Conservation (phyloP, 768 basidiomycete genomes). For the Mycena chlorophos region DNA sequence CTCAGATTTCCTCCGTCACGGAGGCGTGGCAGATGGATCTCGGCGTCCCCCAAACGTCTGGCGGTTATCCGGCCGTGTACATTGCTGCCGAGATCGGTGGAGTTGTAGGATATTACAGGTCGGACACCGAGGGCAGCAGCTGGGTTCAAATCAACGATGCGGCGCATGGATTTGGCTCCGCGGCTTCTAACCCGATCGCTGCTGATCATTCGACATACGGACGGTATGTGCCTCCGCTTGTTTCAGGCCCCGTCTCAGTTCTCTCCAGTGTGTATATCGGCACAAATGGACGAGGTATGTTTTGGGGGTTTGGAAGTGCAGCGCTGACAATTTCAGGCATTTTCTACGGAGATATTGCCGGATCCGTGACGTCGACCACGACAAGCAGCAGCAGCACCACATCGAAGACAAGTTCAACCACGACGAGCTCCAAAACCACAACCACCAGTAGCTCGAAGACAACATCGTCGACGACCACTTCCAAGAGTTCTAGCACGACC, state of each 20-base stretch:
- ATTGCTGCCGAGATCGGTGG: slow-evolving; percentile 53
- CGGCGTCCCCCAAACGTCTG: slow-evolving; percentile 49
- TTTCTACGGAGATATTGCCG: slow-evolving; percentile 47
- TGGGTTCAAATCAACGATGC: slow-evolving; percentile 64
- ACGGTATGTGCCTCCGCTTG: slow-evolving; percentile 37
- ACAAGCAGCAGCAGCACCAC: background rate
- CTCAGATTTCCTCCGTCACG: slow-evolving; percentile 45
- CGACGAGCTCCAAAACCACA: background rate
- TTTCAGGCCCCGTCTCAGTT: background rate
- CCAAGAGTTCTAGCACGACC: background rate
- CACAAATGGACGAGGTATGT: slow-evolving; percentile 57
- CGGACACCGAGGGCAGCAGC: slow-evolving; percentile 54
- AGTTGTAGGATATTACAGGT: slow-evolving; percentile 55
- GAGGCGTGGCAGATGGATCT: slow-evolving; percentile 60
- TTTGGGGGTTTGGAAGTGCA: slow-evolving; percentile 21
- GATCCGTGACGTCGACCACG: slow-evolving; percentile 17
- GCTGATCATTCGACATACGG: slow-evolving; percentile 57
- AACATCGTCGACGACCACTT: background rate
- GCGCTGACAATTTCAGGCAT: slow-evolving; percentile 24
- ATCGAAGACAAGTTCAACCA: slow-evolving; percentile 3
- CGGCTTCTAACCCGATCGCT: slow-evolving; percentile 45
- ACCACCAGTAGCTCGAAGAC: background rate
- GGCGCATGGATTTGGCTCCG: slow-evolving; percentile 57
- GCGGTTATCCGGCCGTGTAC: slow-evolving; percentile 55
- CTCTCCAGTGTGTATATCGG: slow-evolving; percentile 56